phyloP scores from a whole-genome alignment of 148 eudicot genomes.

The Pouteria glomerata region DNA sequence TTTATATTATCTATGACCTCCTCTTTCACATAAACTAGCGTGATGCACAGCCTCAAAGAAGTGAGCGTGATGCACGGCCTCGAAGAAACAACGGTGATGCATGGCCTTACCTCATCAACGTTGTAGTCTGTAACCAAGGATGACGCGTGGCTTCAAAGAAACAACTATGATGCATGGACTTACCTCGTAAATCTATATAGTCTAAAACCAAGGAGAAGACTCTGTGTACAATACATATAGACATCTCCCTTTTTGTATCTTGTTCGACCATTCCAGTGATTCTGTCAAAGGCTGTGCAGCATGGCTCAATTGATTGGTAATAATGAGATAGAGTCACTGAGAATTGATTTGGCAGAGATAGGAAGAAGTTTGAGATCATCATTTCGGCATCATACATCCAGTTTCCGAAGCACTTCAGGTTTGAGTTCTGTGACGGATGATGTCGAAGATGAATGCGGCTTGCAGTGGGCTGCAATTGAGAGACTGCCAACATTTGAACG shows the following conservation, averaged over 20 bases:
- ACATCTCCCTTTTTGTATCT: neutral
- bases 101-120: too few species aligned
- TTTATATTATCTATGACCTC: too few species aligned
- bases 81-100: too few species aligned
- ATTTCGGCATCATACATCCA: constrained; percentile 25
- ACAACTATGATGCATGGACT: constrained; percentile 7
- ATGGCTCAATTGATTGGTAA: constrained; percentile 37
- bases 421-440: constrained; percentile 22
- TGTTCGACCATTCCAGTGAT: neutral
- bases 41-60: too few species aligned
- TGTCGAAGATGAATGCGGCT: constrained; percentile 32
- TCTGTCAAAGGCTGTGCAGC: neutral
- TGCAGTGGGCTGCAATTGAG: constrained; percentile 55
- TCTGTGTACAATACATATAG: too few species aligned
- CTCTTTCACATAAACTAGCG: too few species aligned
- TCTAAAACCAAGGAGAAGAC: neutral
- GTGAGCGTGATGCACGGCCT: too few species aligned
- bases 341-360: constrained; percentile 35
- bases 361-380: constrained; percentile 44
- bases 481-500: constrained; percentile 60
- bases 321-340: constrained; percentile 35
- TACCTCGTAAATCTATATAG: neutral
- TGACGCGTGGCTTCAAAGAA: too few species aligned
- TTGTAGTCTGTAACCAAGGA: too few species aligned
- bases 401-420: constrained; percentile 31